Evolutionary conservation across 805 yeast species (phyloP).

Genomic region (Kluyveromyces siamensis): DNA sequence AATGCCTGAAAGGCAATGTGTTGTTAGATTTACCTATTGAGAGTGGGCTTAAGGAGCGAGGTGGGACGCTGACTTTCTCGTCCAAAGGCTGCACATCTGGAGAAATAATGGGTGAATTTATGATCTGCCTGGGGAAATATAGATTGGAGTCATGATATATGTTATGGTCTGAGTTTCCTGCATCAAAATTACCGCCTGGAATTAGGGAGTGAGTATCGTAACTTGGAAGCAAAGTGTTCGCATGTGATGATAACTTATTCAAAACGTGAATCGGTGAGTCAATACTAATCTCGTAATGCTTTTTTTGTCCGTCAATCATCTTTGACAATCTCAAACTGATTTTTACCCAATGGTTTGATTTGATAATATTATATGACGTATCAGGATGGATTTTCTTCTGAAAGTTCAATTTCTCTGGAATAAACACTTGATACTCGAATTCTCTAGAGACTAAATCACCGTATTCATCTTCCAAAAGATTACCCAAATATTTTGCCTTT

Average conservation of each 20-base stretch:
- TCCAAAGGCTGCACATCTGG: constrained; percentile 47
- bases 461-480: constrained; percentile 33
- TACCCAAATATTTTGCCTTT: constrained; percentile 35
- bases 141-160: constrained; percentile 30
- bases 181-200: constrained; percentile 9
- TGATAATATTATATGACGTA: constrained; percentile 69
- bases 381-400: constrained; percentile 70
- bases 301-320: constrained; percentile 58
- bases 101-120: constrained; percentile 41
- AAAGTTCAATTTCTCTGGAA: constrained; percentile 60
- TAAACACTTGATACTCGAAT: constrained; percentile 75
- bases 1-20: background rate
- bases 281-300: constrained; percentile 88
- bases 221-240: constrained; percentile 68
- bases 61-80: constrained; percentile 11
- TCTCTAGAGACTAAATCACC: constrained; percentile 65
- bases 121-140: constrained; percentile 32
- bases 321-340: constrained; percentile 73
- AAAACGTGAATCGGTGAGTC: constrained; percentile 89
- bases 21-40: background rate
- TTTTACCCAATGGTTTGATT: constrained; percentile 93
- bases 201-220: constrained; percentile 35
- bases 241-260: constrained; percentile 70
- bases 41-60: constrained; percentile 9
- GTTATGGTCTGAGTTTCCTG: constrained; percentile 13